Percentiles rank a stretch among this genome's conserved stretches.
These are phyloP conservation scores for Leishmania major DNA, from an alignment of 208 protist species.

Conservation along the genomic window DNA sequence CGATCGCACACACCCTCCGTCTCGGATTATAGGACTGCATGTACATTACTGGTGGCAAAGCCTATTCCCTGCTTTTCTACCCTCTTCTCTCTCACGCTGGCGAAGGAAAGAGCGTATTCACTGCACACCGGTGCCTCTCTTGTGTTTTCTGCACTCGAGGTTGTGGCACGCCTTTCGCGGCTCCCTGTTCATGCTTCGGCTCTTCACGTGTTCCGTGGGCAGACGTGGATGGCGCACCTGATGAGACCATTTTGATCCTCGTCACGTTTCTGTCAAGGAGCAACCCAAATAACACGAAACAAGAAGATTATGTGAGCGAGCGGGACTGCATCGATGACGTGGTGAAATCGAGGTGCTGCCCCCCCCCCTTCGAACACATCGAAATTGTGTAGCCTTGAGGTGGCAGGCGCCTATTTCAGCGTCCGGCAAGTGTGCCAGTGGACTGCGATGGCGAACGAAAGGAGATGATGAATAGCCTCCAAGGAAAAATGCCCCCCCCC, in stretches of 20 bases:
- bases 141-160: not conserved
- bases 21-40: not conserved
- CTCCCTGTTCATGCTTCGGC: not conserved
- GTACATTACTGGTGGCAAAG: not conserved
- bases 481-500: not conserved
- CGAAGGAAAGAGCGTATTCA: not conserved
- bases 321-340: not conserved
- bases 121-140: not conserved
- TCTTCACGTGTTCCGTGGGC: not conserved
- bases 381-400: not conserved
- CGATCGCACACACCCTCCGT: not conserved
- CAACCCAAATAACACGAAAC: not conserved
- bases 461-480: too few species aligned
- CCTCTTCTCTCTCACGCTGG: not conserved
- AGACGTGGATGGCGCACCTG: not conserved
- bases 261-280: not conserved
- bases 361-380: not conserved
- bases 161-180: not conserved
- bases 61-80: not conserved
- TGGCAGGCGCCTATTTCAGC: not conserved
- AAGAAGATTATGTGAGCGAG: not conserved
- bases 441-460: not conserved
- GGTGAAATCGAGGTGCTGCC: not conserved
- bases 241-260: not conserved
- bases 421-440: not conserved